Evolutionary conservation across 768 basidiomycete species (phyloP).

Genomic region (Sutorius australiensis): DNA sequence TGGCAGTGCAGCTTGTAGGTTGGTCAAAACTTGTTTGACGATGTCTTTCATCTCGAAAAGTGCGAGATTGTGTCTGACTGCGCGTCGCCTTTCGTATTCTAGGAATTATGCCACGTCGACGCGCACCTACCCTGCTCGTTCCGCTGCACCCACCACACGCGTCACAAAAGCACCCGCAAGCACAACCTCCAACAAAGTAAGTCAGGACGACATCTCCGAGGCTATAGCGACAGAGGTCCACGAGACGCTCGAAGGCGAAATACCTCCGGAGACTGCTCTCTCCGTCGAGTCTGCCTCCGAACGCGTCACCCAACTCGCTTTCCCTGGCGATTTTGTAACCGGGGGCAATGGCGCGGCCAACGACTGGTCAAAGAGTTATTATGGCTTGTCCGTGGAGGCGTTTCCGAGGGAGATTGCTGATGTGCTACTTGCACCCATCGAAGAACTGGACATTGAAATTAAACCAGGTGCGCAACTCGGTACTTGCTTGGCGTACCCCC

Average conservation of each 20-base stretch:
- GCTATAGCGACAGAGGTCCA: conserved; percentile 14
- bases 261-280: conserved; percentile 14
- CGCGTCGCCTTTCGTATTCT: conserved; percentile 2
- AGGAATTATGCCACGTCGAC: conserved; percentile 22
- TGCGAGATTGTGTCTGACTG: conserved; percentile 8
- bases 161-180: conserved; percentile 31
- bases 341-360: conserved; percentile 32
- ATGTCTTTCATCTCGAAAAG: conserved; percentile 17
- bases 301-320: conserved; percentile 18
- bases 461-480: conserved; percentile 69
- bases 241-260: conserved; percentile 13
- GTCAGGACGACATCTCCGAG: conserved; percentile 17
- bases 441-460: conserved; percentile 81
- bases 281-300: conserved; percentile 11
- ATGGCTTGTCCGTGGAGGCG: conserved; percentile 72
- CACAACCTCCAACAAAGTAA: conserved; percentile 25
- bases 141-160: conserved; percentile 19
- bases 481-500: no score
- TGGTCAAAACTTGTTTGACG: conserved; percentile 1
- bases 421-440: conserved; percentile 67
- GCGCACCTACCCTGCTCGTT: conserved; percentile 24
- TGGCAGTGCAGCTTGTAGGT: not conserved
- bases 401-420: conserved; percentile 76
- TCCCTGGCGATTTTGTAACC: conserved; percentile 27
- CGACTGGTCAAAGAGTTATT: conserved; percentile 89